Conservation (phyloP, 495 filamentous ascomycete genomes). For the Podospora comata region DNA sequence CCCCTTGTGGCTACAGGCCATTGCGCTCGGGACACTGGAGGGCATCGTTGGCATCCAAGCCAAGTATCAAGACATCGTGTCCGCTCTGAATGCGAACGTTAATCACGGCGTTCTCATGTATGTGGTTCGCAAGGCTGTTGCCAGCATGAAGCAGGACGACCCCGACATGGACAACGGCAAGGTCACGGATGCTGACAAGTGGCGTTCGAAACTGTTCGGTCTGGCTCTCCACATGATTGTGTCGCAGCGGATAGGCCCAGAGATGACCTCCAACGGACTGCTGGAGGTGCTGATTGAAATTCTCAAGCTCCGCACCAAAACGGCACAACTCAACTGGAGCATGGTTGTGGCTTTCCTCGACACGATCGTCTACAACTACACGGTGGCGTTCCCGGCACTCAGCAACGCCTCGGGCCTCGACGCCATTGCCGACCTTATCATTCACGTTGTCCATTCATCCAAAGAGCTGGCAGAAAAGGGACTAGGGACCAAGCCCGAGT, state of each 20-base stretch:
- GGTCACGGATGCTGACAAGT: conserved; percentile 65
- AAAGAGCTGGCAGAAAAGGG: conserved; percentile 60
- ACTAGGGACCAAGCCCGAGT: conserved; percentile 69
- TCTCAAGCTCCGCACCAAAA: conserved; percentile 74
- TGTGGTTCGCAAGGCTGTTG: conserved; percentile 82
- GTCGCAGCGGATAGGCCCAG: conserved; percentile 63
- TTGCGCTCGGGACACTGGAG: conserved; percentile 76
- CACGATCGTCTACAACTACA: conserved; percentile 74
- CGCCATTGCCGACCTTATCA: conserved; percentile 77
- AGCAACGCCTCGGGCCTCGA: conserved; percentile 79
- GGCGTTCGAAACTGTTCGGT: conserved; percentile 83
- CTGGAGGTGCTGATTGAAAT: conserved; percentile 88
- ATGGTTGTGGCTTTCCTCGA: conserved; percentile 83
- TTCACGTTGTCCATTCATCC: conserved; percentile 71
- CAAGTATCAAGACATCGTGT: conserved; percentile 74
- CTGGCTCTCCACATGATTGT: conserved; percentile 74
- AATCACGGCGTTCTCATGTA: conserved; percentile 97
- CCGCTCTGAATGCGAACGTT: conserved; percentile 85
- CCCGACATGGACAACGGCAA: conserved; percentile 53
- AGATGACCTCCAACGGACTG: conserved; percentile 80
- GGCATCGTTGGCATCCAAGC: conserved; percentile 72
- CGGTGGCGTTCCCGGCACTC: conserved; percentile 75
- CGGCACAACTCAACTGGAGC: conserved; percentile 76
- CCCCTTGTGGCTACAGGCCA: conserved; percentile 74
- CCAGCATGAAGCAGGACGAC: conserved; percentile 65